Base-by-base conservation (phyloP, 1,284 basidiomycete species). In the Moesziomyces aphidis region DNA sequence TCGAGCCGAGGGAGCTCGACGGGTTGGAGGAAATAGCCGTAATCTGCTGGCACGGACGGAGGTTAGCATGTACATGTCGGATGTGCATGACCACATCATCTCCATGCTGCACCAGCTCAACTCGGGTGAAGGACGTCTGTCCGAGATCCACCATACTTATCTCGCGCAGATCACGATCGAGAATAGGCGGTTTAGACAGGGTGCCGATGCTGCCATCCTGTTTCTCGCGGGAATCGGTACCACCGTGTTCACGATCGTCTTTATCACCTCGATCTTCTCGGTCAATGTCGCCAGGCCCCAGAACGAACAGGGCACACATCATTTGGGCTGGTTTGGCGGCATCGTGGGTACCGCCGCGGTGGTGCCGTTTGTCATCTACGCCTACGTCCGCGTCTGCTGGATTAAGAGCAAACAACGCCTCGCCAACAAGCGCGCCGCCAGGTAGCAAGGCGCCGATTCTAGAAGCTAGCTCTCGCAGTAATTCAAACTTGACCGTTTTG, bases 11-110 rank as follows among this genome's bases (percentile, higher is more conserved):
- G 59, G 51, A 8, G 46, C 62, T 7, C 61, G 52, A 22, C 67
- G 62, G 2, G 76, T 77, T 28, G 61, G 74, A 3, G 73, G 48
- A 3, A 65, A 68, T 19, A 65, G 78, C n/a, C 53, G 71, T 8
- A 69, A 53, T 50, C 55, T 58, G 51, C 43, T 68, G 11, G 58
- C 78, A 0, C 48, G 75, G 5, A 73, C 68, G 17, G 80, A 82
- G 61, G 77, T 86, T 28, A 69, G 75, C 6, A 92, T 95, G 19
- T 95, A 97, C 84, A 90, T 97, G 86, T 93, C 93, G 49, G 95
- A 98, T 85, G 89, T 98, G 4, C 92, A 95, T 87, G 94, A 98
- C 86, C 95, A 98, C 85, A 94, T 97, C 72, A 85, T 95, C 31
- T 91, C 93, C 3, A 87, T 97, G 72, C 92, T 95, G 78, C 91